Conservation (phyloP, 352 stramenopile genomes). For the Phytophthora chlamydospora region DNA sequence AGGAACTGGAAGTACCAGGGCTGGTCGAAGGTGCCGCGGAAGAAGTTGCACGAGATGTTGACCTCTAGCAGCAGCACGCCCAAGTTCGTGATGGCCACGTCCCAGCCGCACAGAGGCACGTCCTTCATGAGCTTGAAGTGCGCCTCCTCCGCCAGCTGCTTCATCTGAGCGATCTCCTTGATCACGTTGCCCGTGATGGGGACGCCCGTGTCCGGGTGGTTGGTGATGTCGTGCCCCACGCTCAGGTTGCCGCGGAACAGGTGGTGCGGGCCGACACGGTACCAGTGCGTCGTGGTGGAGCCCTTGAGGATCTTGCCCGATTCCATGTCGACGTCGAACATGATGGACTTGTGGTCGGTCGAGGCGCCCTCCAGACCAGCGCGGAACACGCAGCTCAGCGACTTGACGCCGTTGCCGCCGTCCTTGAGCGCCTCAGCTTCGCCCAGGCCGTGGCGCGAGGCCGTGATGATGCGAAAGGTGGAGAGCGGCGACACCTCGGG, state of each 20-base stretch:
- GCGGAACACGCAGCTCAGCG: constrained; percentile 83
- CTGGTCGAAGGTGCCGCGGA: constrained; percentile 92
- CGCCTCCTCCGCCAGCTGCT: constrained; percentile 79
- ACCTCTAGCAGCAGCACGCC: constrained; percentile 90
- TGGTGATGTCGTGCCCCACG: constrained; percentile 86
- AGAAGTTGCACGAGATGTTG: constrained; percentile 96
- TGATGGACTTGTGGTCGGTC: constrained; percentile 98
- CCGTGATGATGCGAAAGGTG: constrained; percentile 98
- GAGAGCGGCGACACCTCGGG: constrained; percentile 94
- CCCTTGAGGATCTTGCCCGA: constrained; percentile 93
- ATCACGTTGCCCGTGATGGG: constrained; percentile 89
- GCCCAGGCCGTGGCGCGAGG: constrained; percentile 78
- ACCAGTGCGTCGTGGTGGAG: constrained; percentile 98
- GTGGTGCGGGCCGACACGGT: constrained; percentile 87
- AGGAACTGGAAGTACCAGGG: constrained; percentile 88
- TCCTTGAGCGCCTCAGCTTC: constrained; percentile 51
- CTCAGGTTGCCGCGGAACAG: constrained; percentile 75
- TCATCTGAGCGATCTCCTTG: constrained; percentile 89
- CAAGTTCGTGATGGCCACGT: constrained; percentile 92
- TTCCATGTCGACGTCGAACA: constrained; percentile 98
- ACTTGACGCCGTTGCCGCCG: constrained; percentile 70
- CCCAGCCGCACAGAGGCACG: constrained; percentile 93
- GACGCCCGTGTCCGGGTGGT: constrained; percentile 90
- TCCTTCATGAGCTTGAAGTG: constrained; percentile 93
- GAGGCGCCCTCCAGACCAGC: constrained; percentile 70